Evolutionary conservation across 352 stramenopile genomes (phyloP).

Genomic region (Thraustotheca clavata): DNA sequence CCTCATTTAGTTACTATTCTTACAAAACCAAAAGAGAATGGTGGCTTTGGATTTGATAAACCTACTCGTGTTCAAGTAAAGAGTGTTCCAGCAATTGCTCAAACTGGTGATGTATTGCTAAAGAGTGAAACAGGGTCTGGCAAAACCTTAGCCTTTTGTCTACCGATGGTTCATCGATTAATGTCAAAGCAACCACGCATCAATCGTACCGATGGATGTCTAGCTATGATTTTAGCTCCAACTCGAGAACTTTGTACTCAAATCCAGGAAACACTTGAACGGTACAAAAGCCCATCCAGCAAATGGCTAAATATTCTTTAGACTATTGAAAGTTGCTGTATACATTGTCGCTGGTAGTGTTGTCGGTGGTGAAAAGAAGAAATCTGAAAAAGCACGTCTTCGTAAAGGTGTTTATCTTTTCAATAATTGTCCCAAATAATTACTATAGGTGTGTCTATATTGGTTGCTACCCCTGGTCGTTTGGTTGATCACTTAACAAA

Average conservation of each 20-base stretch:
- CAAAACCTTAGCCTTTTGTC: slow-evolving; percentile 95
- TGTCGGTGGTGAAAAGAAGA: slow-evolving; percentile 86
- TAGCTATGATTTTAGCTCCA: slow-evolving; percentile 67
- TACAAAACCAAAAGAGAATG: slow-evolving; percentile 35
- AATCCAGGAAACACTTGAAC: slow-evolving; percentile 26
- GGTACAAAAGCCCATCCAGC: background rate
- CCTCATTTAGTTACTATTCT: slow-evolving; percentile 59
- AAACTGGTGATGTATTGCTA: slow-evolving; percentile 85
- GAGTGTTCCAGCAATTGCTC: slow-evolving; percentile 61
- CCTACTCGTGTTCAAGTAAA: slow-evolving; percentile 78
- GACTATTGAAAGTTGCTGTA: slow-evolving; percentile 19
- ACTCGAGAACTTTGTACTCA: slow-evolving; percentile 41
- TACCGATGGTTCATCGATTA: slow-evolving; percentile 91
- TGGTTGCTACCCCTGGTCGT: slow-evolving; percentile 96
- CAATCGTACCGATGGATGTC: slow-evolving; percentile 71
- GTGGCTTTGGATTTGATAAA: slow-evolving; percentile 67
- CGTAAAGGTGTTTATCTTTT: slow-evolving; percentile 69
- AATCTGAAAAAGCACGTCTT: slow-evolving; percentile 79
- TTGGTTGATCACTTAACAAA: slow-evolving; percentile 93
- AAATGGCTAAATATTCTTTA: background rate
- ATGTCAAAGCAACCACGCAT: slow-evolving; percentile 61
- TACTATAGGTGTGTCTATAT: slow-evolving; percentile 66
- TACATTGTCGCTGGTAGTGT: slow-evolving; percentile 76
- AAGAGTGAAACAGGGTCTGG: slow-evolving; percentile 95
- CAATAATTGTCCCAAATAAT: slow-evolving; percentile 64